phyloP scores from a whole-genome alignment of 2,329 filamentous ascomycete species.

The Saccharata proteae region DNA sequence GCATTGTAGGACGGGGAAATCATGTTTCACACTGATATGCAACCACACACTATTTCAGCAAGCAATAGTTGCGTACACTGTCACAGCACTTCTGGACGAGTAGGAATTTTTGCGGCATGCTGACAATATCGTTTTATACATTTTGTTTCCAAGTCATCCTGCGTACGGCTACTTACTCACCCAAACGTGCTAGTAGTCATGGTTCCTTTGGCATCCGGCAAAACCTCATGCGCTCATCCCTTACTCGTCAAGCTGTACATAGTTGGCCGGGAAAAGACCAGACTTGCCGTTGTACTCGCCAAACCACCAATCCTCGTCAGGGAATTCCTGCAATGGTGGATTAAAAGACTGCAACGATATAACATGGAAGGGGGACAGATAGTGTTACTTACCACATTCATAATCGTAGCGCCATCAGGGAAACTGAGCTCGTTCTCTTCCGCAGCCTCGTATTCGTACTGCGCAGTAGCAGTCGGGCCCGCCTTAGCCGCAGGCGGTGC shows the following conservation, averaged over 20 bases:
- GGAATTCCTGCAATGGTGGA: slow-evolving; percentile 57
- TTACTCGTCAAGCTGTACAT: slow-evolving; percentile 36
- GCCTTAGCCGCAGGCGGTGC: slow-evolving; percentile 24
- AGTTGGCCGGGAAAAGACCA: slow-evolving; percentile 62
- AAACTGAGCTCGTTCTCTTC: slow-evolving; percentile 86
- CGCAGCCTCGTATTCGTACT: slow-evolving; percentile 94
- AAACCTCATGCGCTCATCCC: no score
- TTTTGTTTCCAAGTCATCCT: no score
- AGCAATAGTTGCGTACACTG: no score
- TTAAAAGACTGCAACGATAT: slow-evolving; percentile 15
- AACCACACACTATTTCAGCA: no score
- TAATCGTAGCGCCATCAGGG: slow-evolving; percentile 76
- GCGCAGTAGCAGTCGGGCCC: slow-evolving; percentile 64
- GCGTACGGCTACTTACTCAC: no score
- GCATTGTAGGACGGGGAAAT: no score
- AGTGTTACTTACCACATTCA: slow-evolving; percentile 51
- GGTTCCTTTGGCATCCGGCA: no score
- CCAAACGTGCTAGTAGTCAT: no score
- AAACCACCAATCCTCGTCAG: slow-evolving; percentile 98
- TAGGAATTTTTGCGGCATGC: no score
- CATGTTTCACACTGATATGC: no score
- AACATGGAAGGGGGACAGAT: neutral
- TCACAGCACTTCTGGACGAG: no score
- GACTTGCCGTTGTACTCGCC: slow-evolving; percentile 68
- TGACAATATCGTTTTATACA: no score